These are phyloP conservation scores for Endothia cerciana DNA, from an alignment of 2,329 filamentous ascomycete genomes.

Conservation along the genomic window DNA sequence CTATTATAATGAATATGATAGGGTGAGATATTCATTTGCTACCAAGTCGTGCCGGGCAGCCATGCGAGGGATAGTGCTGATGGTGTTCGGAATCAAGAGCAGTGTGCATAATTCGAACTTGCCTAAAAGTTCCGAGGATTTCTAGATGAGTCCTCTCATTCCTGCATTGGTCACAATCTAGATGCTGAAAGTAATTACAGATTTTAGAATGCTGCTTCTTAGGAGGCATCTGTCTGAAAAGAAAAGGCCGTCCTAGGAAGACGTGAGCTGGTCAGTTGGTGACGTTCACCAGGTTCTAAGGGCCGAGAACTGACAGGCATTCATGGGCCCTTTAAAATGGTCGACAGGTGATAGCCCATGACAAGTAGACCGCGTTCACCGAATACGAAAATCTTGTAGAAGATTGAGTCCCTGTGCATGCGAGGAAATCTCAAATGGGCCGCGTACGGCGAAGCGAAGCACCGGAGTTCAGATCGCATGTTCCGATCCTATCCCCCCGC, in stretches of 20 bases:
- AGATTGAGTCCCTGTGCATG: neutral
- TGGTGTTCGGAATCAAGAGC: neutral
- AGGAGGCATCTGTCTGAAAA: neutral
- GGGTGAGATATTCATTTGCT: no score
- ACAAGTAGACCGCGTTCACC: neutral
- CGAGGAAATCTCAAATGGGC: neutral
- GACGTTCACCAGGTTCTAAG: no score
- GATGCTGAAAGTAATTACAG: neutral
- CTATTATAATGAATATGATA: no score
- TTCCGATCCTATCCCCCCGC: conserved; percentile 20
- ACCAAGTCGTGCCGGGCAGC: no score
- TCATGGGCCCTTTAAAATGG: neutral
- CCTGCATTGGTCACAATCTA: neutral
- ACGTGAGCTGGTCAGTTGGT: neutral
- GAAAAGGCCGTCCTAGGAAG: neutral
- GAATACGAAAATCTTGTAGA: no score
- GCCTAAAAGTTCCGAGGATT: no score
- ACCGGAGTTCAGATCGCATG: conserved; percentile 4
- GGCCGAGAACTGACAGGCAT: no score
- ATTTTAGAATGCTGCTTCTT: neutral
- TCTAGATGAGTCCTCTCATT: neutral
- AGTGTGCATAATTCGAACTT: no score
- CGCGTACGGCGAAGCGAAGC: neutral
- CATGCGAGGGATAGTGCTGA: no score
- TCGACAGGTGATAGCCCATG: neutral